A percentile compares a stretch with the other conserved stretches of the same genome.
phyloP scores from a whole-genome alignment of 2,329 filamentous ascomycete species.

The Pyrenophora teres region DNA sequence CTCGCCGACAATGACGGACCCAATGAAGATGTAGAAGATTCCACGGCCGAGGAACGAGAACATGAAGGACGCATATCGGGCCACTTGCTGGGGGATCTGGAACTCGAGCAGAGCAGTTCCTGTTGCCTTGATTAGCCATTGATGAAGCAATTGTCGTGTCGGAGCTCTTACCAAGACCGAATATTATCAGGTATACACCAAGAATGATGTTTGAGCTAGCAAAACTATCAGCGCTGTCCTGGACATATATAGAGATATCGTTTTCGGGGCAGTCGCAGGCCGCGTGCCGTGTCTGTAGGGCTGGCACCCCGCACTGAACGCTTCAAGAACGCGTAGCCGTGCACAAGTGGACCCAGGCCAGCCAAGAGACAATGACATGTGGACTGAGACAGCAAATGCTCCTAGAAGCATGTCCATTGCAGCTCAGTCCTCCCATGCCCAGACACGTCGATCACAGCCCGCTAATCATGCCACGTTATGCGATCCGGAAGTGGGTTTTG shows the following conservation, averaged over 20 bases:
- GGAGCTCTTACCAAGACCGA: conserved; percentile 73
- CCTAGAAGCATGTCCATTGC: not conserved
- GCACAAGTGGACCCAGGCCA: not conserved
- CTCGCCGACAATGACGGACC: conserved; percentile 77
- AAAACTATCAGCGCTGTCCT: conserved; percentile 25
- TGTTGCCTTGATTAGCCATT: conserved; percentile 42
- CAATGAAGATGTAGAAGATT: conserved; percentile 95
- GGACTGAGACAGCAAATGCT: not conserved
- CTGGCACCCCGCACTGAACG: no score
- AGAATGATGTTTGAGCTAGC: conserved; percentile 73
- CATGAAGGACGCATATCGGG: conserved; percentile 94
- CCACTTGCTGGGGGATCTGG: conserved; percentile 89
- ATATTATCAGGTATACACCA: conserved; percentile 86
- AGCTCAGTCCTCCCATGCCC: not conserved
- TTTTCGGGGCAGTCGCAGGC: not conserved
- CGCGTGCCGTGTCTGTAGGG: no score
- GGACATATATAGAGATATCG: not conserved
- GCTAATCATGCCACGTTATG: not conserved
- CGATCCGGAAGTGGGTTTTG: not conserved
- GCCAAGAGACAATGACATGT: not conserved
- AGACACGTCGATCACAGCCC: not conserved
- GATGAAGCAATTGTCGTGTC: not conserved
- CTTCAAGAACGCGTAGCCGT: no score
- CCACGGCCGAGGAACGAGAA: conserved; percentile 97
- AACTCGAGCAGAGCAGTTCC: conserved; percentile 76